phyloP scores from a whole-genome alignment of 225 moss, liverwort and hornwort species.

The Lunularia cruciata region DNA sequence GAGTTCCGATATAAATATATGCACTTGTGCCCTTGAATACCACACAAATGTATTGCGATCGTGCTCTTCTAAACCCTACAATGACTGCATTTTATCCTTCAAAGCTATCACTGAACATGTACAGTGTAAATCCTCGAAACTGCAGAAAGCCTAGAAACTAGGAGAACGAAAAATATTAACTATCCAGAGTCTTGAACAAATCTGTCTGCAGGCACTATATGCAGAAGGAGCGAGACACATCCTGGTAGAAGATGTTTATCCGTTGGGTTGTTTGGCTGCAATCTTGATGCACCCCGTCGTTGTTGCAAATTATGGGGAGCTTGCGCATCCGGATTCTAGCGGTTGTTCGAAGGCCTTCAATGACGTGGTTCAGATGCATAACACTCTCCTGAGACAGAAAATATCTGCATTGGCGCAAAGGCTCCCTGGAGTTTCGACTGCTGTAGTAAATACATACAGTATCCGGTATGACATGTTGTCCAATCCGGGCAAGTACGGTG shows the following conservation, averaged over 20 bases:
- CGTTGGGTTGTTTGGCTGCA: conserved; percentile 48
- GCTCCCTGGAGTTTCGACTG: conserved; percentile 43
- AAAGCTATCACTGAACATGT: background rate
- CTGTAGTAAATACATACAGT: conserved; percentile 47
- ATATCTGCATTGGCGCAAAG: conserved; percentile 33
- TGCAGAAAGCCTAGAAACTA: no score
- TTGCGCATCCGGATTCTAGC: conserved; percentile 35
- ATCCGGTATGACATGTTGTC: conserved; percentile 41
- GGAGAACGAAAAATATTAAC: background rate
- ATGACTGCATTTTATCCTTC: background rate
- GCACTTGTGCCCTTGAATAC: no score
- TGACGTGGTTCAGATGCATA: conserved; percentile 39
- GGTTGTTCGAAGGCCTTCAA: conserved; percentile 60
- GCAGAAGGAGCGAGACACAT: conserved; percentile 58
- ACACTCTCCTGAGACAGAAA: conserved; percentile 43
- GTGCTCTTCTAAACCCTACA: background rate
- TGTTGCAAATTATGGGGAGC: background rate
- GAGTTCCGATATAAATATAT: no score
- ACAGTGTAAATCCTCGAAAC: no score
- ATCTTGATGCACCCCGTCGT: background rate
- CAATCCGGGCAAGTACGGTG: conserved; percentile 50
- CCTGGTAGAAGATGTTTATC: conserved; percentile 62
- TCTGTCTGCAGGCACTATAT: conserved; percentile 51
- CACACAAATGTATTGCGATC: no score
- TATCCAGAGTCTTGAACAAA: no score